Conservation (phyloP, 2,329 filamentous ascomycete species). For the Sphaerulina populicola region DNA sequence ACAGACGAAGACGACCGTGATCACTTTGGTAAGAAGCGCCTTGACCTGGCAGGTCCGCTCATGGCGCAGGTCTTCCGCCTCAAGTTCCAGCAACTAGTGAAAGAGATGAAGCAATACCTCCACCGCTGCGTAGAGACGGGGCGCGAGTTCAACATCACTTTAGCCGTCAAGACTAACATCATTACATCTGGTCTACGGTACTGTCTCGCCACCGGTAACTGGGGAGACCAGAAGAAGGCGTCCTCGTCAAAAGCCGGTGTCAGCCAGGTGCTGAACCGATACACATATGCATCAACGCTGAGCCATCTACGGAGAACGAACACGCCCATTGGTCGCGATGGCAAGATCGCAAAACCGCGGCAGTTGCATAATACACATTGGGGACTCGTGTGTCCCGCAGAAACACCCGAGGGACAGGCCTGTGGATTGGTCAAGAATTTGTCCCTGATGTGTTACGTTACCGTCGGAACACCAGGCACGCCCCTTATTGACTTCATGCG, state of each 20-base stretch:
- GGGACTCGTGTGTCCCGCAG: constrained; percentile 93
- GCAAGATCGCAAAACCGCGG: constrained; percentile 94
- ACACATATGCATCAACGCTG: constrained; percentile 91
- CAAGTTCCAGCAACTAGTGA: constrained; percentile 82
- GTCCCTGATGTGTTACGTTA: constrained; percentile 96
- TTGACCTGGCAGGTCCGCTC: constrained; percentile 88
- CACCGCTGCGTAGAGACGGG: constrained; percentile 85
- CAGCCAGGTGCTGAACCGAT: constrained; percentile 94
- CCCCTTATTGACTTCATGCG: constrained; percentile 95
- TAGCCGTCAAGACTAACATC: constrained; percentile 84
- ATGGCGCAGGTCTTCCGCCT: constrained; percentile 93
- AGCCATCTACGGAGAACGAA: constrained; percentile 97
- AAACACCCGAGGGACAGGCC: constrained; percentile 96
- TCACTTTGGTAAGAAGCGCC: constrained; percentile 96
- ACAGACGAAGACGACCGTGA: constrained; percentile 95
- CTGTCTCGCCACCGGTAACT: constrained; percentile 93
- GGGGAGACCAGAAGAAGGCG: constrained; percentile 99
- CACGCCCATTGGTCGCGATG: constrained; percentile 93
- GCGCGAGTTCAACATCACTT: constrained; percentile 78
- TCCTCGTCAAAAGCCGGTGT: constrained; percentile 92
- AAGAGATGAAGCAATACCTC: constrained; percentile 83
- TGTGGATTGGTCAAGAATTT: constrained; percentile 97
- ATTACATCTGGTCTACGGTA: constrained; percentile 93
- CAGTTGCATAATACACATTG: constrained; percentile 98
- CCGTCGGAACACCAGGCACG: constrained; percentile 82